Evolutionary conservation across 306 rosid species (phyloP).

Genomic region (Calophaca sinica): DNA sequence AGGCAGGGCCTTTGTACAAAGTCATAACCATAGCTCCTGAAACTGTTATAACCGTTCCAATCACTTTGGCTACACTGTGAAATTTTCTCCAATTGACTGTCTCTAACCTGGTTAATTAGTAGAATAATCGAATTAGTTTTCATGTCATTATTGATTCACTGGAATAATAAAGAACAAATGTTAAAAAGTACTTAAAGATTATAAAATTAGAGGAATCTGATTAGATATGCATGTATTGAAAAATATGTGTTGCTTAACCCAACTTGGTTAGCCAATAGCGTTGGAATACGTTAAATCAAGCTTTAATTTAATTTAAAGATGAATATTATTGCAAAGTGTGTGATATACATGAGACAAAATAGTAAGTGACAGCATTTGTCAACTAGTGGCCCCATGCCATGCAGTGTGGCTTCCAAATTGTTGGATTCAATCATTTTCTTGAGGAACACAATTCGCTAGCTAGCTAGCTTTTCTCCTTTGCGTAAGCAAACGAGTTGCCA

Average conservation of each 20-base stretch:
- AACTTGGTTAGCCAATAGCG: constrained; percentile 17
- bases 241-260: background rate
- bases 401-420: constrained; percentile 25
- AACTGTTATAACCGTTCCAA: constrained; percentile 80
- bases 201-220: constrained; percentile 40
- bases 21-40: constrained; percentile 98
- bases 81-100: constrained; percentile 69
- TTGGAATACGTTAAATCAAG: constrained; percentile 34
- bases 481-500: constrained; percentile 30
- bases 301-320: constrained; percentile 30
- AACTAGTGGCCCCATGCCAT: constrained; percentile 34
- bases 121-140: background rate
- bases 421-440: constrained; percentile 14
- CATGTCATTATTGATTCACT: constrained; percentile 12
- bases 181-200: background rate
- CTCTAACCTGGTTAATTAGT: constrained; percentile 70
- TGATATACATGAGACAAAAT: constrained; percentile 27
- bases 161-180: constrained; percentile 23
- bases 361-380: constrained; percentile 17
- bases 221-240: constrained; percentile 27
- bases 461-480: constrained; percentile 15
- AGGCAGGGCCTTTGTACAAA: constrained; percentile 88
- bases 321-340: background rate
- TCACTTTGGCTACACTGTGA: constrained; percentile 80
- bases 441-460: background rate